Base-by-base conservation (phyloP, 106 monocot species). In the Gastrodia elata region DNA sequence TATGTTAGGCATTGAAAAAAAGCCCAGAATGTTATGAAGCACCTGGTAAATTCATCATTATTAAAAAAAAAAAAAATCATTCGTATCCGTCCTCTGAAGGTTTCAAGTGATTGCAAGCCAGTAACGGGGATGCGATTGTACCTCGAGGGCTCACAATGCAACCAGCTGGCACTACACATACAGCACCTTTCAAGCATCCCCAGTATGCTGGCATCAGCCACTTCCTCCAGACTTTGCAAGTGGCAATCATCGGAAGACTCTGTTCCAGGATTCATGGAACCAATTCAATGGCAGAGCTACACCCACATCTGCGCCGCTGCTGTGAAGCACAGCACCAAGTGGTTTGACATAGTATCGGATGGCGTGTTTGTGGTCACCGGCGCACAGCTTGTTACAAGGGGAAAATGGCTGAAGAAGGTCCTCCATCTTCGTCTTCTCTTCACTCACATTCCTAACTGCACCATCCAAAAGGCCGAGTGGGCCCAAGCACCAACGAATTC, bases 121-220 rank as follows among this genome's bases (percentile, higher is more conserved):
- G 87, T 90, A 9, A 79, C 79, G 16, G 96, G 96, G 16, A 82
- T 96, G 38, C 83, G 96, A 4, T 64, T 96, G 57, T 96, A 86
- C 76, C 77, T 96, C 34, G 96, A 96, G 79, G 96, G 96, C 0
- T 85, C 77, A 26, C 89, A 88, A 38, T 96, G 92, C 82, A 96
- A 96, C 74, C 83, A 84, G 37, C 43, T 96, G 33, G 92, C 92
- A 26, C 79, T 92, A 65, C 92, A 96, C 48, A 73, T 92, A 1
- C 89, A 92, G 42, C 96, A 96, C 84, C 96, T 96, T 33, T 90
- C 96, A 20, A 87, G 77, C 38, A 20, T 89, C 35, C 96, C 96
- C n/a, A 83, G 90, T 64, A 90, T 96, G 84, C 68, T 91, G 14
- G 69, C 79, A 28, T 27, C 75, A 11, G 77, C 88, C 26, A 30